Evolutionary conservation across 1,139 yeast genomes (phyloP).

Genomic region (Spencermartinsiella ligniputridi): DNA sequence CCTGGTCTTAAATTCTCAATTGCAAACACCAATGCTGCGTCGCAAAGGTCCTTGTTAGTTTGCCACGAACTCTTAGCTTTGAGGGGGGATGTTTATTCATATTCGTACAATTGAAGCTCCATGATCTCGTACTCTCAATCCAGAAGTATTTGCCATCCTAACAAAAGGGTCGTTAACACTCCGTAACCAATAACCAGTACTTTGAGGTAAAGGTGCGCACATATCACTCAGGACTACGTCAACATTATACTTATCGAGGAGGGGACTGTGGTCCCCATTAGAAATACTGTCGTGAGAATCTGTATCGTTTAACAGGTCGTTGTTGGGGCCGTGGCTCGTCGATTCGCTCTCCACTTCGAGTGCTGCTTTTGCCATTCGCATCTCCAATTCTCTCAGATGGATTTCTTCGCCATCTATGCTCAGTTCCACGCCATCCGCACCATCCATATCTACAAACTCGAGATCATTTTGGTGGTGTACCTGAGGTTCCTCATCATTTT

Average conservation of each 20-base stretch:
- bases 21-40: slow-evolving; percentile 78
- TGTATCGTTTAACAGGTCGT: too few relatives aligned
- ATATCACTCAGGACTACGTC: slow-evolving; percentile 84
- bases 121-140: slow-evolving; percentile 60
- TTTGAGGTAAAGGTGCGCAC: slow-evolving; percentile 70
- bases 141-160: slow-evolving; percentile 75
- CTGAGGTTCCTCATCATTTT: slow-evolving; percentile 15
- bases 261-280: slow-evolving; percentile 4
- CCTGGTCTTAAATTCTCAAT: slow-evolving; percentile 61
- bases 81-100: neutral
- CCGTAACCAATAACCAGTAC: slow-evolving; percentile 59
- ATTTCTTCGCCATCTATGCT: slow-evolving; percentile 15
- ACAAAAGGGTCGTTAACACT: slow-evolving; percentile 72
- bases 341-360: neutral
- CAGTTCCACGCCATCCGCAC: slow-evolving; percentile 4
- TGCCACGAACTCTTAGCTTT: neutral
- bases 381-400: slow-evolving; percentile 18
- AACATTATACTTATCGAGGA: slow-evolving; percentile 37
- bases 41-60: slow-evolving; percentile 64
- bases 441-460: neutral
- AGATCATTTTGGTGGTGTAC: neutral
- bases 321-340: too few relatives aligned
- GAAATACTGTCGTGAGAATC: too few relatives aligned
- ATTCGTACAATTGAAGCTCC: slow-evolving; percentile 48
- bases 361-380: slow-evolving; percentile 6